Conservation (phyloP, 164 flowering plant genomes). For the Stephania cephalantha region DNA sequence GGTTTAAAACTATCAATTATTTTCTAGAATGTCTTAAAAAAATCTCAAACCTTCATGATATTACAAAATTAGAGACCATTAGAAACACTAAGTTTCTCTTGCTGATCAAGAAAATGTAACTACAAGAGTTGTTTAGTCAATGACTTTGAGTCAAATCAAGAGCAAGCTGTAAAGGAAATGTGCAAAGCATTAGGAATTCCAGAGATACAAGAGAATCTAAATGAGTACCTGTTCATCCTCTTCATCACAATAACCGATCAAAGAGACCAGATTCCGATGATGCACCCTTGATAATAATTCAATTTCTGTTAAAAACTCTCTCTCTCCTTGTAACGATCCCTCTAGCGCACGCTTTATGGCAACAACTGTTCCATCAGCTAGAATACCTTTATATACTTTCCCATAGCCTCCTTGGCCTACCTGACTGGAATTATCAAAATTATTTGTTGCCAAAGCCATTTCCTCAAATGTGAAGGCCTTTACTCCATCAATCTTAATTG, state of each 20-base stretch:
- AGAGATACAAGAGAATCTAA: neutral
- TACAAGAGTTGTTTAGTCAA: neutral
- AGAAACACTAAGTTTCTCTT: neutral
- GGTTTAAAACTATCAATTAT: neutral
- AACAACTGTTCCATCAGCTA: constrained; percentile 42
- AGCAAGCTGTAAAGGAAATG: neutral
- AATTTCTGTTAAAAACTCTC: constrained; percentile 71
- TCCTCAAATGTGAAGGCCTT: constrained; percentile 53
- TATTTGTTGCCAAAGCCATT: constrained; percentile 48
- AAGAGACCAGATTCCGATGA: constrained; percentile 67
- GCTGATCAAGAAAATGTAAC: too few relatives aligned
- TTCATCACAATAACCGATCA: constrained; percentile 70
- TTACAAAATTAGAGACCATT: neutral
- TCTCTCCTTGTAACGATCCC: constrained; percentile 68
- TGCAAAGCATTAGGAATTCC: neutral
- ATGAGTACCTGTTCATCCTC: constrained; percentile 67
- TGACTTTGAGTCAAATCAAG: neutral
- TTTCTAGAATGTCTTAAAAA: neutral
- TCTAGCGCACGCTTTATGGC: constrained; percentile 73
- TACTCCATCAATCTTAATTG: constrained; percentile 62
- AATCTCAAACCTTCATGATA: neutral
- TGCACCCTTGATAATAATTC: constrained; percentile 67
- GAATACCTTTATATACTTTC: constrained; percentile 56
- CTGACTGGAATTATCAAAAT: constrained; percentile 37
- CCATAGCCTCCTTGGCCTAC: constrained; percentile 89